A percentile compares a stretch with the other conserved stretches of the same genome.
Conservation (phyloP, 2,329 filamentous ascomycete genomes). For the Eutypa lata region DNA sequence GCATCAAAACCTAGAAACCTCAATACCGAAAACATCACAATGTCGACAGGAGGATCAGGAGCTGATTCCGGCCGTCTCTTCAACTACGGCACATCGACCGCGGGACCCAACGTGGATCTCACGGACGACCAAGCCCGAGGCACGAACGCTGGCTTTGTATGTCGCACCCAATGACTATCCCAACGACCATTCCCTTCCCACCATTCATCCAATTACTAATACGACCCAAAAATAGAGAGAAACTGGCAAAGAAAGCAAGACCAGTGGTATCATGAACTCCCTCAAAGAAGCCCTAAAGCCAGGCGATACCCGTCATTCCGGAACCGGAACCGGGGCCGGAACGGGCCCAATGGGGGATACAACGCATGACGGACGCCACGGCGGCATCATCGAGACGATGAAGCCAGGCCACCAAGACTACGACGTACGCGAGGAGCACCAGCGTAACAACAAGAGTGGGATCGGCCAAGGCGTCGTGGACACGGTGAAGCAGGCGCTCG, state of each 20-base stretch:
- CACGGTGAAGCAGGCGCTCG: not conserved
- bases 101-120: constrained; percentile 5
- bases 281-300: constrained; percentile 15
- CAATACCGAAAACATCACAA: not conserved
- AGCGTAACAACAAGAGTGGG: constrained; percentile 4
- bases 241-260: constrained; percentile 4
- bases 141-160: constrained; percentile 13
- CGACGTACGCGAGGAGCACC: constrained; percentile 8
- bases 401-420: constrained; percentile 9
- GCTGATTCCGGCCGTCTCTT: constrained; percentile 6
- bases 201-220: not conserved
- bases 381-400: constrained; percentile 12
- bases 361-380: constrained; percentile 11
- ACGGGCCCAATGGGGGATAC: constrained; percentile 7
- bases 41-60: constrained; percentile 16
- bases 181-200: not conserved
- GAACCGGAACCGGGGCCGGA: not conserved
- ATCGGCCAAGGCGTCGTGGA: not conserved
- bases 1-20: not conserved
- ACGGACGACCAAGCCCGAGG: constrained; percentile 15
- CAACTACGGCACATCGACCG: constrained; percentile 6
- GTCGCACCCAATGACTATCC: not conserved
- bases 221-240: not conserved
- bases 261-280: constrained; percentile 9
- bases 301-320: constrained; percentile 7